phyloP scores from a whole-genome alignment of 1,139 yeast species.

The Magnusiomyces clavatus region DNA sequence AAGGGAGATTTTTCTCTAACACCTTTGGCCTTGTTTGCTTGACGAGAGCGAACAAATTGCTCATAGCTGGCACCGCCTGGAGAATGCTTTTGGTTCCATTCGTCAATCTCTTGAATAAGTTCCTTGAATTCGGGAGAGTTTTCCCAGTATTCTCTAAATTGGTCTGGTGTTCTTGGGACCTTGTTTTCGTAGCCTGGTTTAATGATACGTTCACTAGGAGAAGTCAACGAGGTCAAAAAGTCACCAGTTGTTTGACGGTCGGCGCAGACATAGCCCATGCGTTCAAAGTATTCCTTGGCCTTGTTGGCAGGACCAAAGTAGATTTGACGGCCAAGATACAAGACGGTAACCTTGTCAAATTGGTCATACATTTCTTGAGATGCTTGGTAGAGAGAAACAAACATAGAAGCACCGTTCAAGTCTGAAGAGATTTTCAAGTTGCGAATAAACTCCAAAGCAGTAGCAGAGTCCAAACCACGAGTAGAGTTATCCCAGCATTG shows the following conservation, averaged over 20 bases:
- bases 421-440: constrained; percentile 59
- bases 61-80: constrained; percentile 26
- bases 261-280: constrained; percentile 67
- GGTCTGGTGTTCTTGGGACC: constrained; percentile 63
- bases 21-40: constrained; percentile 50
- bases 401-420: constrained; percentile 49
- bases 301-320: constrained; percentile 56
- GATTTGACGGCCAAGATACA: constrained; percentile 73
- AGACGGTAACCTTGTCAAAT: constrained; percentile 64
- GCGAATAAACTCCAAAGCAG: constrained; percentile 65
- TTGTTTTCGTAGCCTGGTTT: constrained; percentile 48
- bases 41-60: constrained; percentile 32
- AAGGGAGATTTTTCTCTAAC: constrained; percentile 50
- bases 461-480: constrained; percentile 67
- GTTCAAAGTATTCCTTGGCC: constrained; percentile 53
- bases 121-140: constrained; percentile 44
- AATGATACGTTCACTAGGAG: constrained; percentile 59
- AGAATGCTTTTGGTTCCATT: constrained; percentile 24
- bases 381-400: constrained; percentile 77
- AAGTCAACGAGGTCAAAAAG: constrained; percentile 69
- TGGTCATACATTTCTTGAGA: constrained; percentile 68
- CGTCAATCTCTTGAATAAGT: constrained; percentile 38
- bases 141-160: constrained; percentile 60
- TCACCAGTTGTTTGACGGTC: constrained; percentile 78
- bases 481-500: constrained; percentile 75